Percentiles rank a stretch among this genome's conserved stretches.
Conservation (phyloP, 352 stramenopile species). For the Discostella stelligera region DNA sequence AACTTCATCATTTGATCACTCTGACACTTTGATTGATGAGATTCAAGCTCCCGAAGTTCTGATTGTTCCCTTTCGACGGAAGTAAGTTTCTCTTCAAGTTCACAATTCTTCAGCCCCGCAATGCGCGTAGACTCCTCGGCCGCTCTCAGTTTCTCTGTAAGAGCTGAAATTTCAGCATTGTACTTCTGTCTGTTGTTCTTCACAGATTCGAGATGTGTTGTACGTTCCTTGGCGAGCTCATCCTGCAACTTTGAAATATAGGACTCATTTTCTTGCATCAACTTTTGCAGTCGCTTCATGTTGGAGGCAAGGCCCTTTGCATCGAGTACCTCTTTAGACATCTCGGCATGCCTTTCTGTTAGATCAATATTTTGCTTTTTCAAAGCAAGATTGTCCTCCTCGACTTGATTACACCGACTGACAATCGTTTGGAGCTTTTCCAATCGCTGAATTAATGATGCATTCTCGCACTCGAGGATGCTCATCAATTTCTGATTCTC, state of each 20-base stretch:
- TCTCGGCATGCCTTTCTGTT: slow-evolving; percentile 16
- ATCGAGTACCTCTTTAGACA: slow-evolving; percentile 40
- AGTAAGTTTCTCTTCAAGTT: slow-evolving; percentile 39
- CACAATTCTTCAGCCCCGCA: slow-evolving; percentile 24
- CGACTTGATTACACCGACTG: slow-evolving; percentile 24
- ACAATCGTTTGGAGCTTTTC: slow-evolving; percentile 38
- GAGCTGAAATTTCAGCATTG: slow-evolving; percentile 31
- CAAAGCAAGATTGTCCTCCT: slow-evolving; percentile 32
- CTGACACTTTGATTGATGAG: slow-evolving; percentile 37
- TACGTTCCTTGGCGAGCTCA: slow-evolving; percentile 38
- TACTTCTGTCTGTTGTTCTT: slow-evolving; percentile 36
- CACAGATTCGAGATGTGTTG: slow-evolving; percentile 39
- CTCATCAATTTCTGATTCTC: slow-evolving; percentile 24
- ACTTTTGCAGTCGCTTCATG: slow-evolving; percentile 42
- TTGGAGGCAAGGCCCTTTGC: slow-evolving; percentile 39
- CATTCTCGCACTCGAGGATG: slow-evolving; percentile 46
- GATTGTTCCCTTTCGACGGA: slow-evolving; percentile 20
- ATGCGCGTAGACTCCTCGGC: slow-evolving; percentile 27
- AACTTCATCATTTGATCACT: slow-evolving; percentile 41
- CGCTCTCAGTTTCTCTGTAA: slow-evolving; percentile 29
- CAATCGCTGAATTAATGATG: slow-evolving; percentile 31
- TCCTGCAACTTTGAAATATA: slow-evolving; percentile 50
- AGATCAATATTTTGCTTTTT: slow-evolving; percentile 50
- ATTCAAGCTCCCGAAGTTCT: slow-evolving; percentile 31
- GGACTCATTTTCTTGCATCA: slow-evolving; percentile 38